Conservation (phyloP, 208 protist species). For the Crithidia expoeki region DNA sequence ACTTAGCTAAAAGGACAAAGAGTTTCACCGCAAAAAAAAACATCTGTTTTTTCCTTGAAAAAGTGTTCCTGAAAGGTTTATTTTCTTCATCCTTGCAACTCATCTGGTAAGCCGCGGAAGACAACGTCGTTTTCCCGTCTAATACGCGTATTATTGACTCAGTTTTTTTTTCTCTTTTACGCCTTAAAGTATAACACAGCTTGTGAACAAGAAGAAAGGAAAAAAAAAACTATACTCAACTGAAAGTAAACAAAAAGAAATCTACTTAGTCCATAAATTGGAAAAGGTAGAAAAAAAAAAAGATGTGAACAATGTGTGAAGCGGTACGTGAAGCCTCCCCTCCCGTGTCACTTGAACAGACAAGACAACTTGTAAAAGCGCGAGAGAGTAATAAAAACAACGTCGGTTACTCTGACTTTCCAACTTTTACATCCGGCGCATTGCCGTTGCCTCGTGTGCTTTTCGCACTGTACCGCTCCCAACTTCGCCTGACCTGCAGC, state of each 20-base stretch:
- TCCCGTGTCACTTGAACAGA: constrained; percentile 6
- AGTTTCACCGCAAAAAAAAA: not conserved
- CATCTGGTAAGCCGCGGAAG: no score
- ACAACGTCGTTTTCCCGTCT: no score
- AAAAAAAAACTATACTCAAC: constrained; percentile 8
- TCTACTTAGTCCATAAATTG: not conserved
- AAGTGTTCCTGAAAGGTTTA: no score
- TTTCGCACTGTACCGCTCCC: not conserved
- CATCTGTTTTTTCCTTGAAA: no score
- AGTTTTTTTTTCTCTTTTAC: constrained; percentile 2
- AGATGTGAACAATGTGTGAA: constrained; percentile 37
- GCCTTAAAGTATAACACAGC: not conserved
- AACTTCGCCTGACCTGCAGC: no score
- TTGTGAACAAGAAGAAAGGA: not conserved
- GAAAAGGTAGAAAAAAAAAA: constrained; percentile 13
- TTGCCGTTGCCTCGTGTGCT: not conserved
- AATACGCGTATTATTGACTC: no score
- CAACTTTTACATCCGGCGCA: not conserved
- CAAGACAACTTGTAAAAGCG: not conserved
- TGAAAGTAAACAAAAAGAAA: not conserved
- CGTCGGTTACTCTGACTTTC: not conserved
- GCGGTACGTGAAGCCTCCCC: not conserved
- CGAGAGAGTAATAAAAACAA: not conserved
- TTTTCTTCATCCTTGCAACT: no score
- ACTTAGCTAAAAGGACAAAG: no score